Conservation (phyloP, 2,329 filamentous ascomycete species). For the Monosporascus sp. region DNA sequence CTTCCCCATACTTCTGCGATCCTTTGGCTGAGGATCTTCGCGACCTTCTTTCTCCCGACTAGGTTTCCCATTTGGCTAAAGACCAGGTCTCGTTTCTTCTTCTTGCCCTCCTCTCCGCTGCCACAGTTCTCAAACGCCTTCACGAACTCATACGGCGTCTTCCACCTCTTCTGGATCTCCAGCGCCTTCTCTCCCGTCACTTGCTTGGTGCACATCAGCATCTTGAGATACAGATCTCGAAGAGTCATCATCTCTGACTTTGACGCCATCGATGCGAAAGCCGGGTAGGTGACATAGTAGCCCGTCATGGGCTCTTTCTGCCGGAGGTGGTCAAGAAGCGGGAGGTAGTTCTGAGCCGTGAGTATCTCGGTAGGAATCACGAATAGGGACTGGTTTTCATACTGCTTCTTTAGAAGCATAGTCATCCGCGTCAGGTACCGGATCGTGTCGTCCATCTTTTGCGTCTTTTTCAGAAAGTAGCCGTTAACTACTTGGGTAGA, state of each 20-base stretch:
- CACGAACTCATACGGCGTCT: conserved; percentile 66
- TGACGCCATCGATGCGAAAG: conserved; percentile 66
- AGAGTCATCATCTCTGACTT: conserved; percentile 72
- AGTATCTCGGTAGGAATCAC: conserved; percentile 63
- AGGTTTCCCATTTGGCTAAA: conserved; percentile 50
- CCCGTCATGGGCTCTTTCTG: conserved; percentile 42
- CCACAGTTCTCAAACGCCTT: conserved; percentile 60
- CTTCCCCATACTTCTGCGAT: conserved; percentile 70
- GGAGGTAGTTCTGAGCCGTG: conserved; percentile 60
- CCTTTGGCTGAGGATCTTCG: conserved; percentile 59
- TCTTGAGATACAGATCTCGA: conserved; percentile 72
- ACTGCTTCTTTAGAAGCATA: conserved; percentile 57
- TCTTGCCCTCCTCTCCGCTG: conserved; percentile 42
- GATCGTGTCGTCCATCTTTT: conserved; percentile 72
- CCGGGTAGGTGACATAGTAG: conserved; percentile 63
- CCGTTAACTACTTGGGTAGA: conserved; percentile 74
- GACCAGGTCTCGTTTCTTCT: conserved; percentile 57
- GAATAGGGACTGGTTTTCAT: conserved; percentile 51
- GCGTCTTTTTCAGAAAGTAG: conserved; percentile 73
- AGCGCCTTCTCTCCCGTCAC: conserved; percentile 73
- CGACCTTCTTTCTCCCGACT: conserved; percentile 64
- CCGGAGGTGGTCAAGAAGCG: conserved; percentile 55
- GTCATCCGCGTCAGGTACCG: conserved; percentile 71
- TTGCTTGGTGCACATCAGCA: conserved; percentile 76
- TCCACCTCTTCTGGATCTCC: conserved; percentile 75